These are phyloP conservation scores for Xerocomus nothofagi DNA, from an alignment of 1,284 basidiomycete species.

Conservation along the genomic window DNA sequence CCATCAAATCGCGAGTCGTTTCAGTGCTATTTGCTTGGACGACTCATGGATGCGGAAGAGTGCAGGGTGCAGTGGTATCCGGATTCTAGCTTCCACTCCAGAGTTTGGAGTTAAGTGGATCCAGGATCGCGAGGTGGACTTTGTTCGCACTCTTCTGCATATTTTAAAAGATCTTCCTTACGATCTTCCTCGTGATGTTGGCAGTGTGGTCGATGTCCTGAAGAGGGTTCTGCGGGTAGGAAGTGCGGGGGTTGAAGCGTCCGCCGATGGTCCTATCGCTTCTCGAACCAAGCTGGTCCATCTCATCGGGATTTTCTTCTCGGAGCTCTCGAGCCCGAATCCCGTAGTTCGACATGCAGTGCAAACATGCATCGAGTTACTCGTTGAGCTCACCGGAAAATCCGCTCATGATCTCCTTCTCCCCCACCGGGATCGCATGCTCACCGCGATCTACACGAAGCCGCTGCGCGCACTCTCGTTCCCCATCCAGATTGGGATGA, in stretches of 20 bases:
- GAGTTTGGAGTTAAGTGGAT: conserved; percentile 82
- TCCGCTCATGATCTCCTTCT: conserved; percentile 78
- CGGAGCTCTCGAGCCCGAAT: conserved; percentile 88
- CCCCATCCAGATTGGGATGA: conserved; percentile 96
- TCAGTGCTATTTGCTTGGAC: conserved; percentile 84
- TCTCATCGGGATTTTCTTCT: conserved; percentile 84
- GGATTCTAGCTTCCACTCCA: conserved; percentile 71
- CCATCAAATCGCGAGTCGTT: conserved; percentile 77
- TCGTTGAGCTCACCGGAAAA: conserved; percentile 76
- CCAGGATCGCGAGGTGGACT: conserved; percentile 86
- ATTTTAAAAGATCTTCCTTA: conserved; percentile 95
- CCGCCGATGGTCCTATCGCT: conserved; percentile 41
- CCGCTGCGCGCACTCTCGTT: conserved; percentile 96
- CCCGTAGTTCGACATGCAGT: conserved; percentile 84
- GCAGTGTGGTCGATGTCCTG: conserved; percentile 79
- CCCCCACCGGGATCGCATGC: conserved; percentile 86
- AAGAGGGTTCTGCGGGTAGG: conserved; percentile 76
- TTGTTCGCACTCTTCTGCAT: conserved; percentile 89
- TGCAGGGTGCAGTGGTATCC: conserved; percentile 84
- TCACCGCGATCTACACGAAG: conserved; percentile 92
- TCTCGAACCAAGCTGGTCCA: conserved; percentile 56
- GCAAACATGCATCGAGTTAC: conserved; percentile 79
- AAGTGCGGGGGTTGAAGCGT: conserved; percentile 51
- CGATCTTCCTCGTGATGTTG: conserved; percentile 84
- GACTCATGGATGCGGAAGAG: conserved; percentile 86